Evolutionary conservation across 768 basidiomycete genomes (phyloP).

Genomic region (Xanthoconium stramineum): DNA sequence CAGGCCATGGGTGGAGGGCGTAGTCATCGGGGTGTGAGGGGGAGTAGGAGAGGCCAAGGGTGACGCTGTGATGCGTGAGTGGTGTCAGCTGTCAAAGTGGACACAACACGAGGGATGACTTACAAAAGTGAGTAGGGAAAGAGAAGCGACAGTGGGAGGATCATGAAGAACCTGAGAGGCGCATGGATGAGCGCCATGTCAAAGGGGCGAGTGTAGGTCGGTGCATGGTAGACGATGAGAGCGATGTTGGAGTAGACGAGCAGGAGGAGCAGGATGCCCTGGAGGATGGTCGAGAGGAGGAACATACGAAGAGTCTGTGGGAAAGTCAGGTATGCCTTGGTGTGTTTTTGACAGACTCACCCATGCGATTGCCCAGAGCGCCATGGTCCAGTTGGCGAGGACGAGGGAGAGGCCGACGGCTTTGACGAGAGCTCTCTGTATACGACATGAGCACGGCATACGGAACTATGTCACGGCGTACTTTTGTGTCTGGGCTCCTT

Average conservation of each 20-base stretch:
- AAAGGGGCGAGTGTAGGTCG: slow-evolving; percentile 56
- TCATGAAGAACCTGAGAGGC: slow-evolving; percentile 67
- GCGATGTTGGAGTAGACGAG: slow-evolving; percentile 79
- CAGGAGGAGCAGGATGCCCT: slow-evolving; percentile 65
- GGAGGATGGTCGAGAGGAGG: slow-evolving; percentile 67
- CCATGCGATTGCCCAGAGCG: slow-evolving; percentile 76
- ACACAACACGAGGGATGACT: slow-evolving; percentile 1
- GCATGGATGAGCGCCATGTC: slow-evolving; percentile 86
- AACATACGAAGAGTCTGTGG: slow-evolving; percentile 70
- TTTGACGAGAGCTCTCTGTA: slow-evolving; percentile 62
- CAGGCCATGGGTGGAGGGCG: slow-evolving; percentile 63
- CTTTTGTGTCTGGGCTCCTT: slow-evolving; percentile 78
- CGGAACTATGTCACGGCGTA: slow-evolving; percentile 8
- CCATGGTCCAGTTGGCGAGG: slow-evolving; percentile 77
- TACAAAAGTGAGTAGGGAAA: slow-evolving; percentile 58
- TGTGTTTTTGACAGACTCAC: slow-evolving; percentile 28
- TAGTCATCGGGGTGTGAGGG: slow-evolving; percentile 52
- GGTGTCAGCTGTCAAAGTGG: no score
- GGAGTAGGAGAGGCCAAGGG: slow-evolving; percentile 59
- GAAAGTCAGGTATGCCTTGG: neutral
- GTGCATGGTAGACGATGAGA: slow-evolving; percentile 69
- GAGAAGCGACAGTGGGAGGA: slow-evolving; percentile 49
- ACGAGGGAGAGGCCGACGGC: slow-evolving; percentile 81
- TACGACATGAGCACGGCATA: neutral
- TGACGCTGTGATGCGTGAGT: slow-evolving; percentile 48